Percentiles rank a stretch among this genome's conserved stretches.
These are phyloP conservation scores for Cytospora schulzeri DNA, from an alignment of 2,329 filamentous ascomycete species.

Conservation along the genomic window DNA sequence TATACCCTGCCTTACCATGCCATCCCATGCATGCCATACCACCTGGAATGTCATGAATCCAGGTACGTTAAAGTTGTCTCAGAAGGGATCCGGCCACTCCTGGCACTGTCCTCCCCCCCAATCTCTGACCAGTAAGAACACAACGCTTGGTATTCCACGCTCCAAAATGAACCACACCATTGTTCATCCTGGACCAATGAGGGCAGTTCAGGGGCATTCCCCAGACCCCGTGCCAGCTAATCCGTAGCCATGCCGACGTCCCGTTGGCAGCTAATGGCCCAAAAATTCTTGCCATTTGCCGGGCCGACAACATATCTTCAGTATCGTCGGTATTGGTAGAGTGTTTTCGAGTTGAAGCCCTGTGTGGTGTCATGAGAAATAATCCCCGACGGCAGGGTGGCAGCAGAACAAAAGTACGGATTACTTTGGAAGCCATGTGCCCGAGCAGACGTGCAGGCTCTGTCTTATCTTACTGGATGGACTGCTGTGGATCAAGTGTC, in stretches of 20 bases:
- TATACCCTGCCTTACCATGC: no score
- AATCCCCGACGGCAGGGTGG: background rate
- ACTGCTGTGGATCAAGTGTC: background rate
- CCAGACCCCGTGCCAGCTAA: background rate
- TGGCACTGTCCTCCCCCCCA: background rate
- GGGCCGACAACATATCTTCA: background rate
- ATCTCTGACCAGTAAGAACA: background rate
- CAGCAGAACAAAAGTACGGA: background rate
- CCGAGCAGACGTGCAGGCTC: background rate
- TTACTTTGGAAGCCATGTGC: background rate
- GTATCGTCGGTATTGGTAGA: background rate
- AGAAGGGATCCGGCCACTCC: conserved; percentile 13
- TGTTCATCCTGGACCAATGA: background rate
- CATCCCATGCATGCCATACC: no score
- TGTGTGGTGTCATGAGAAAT: background rate
- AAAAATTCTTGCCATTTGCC: background rate
- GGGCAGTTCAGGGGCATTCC: background rate
- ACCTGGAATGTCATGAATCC: background rate
- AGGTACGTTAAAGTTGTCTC: background rate
- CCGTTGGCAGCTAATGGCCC: background rate
- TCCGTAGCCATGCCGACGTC: background rate
- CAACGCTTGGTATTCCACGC: background rate
- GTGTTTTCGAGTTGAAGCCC: background rate
- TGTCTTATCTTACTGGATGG: background rate
- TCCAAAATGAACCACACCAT: conserved; percentile 9